Evolutionary conservation across 371 early-diverging fungal genomes (phyloP).

Genomic region (Apophysomyces sp.): DNA sequence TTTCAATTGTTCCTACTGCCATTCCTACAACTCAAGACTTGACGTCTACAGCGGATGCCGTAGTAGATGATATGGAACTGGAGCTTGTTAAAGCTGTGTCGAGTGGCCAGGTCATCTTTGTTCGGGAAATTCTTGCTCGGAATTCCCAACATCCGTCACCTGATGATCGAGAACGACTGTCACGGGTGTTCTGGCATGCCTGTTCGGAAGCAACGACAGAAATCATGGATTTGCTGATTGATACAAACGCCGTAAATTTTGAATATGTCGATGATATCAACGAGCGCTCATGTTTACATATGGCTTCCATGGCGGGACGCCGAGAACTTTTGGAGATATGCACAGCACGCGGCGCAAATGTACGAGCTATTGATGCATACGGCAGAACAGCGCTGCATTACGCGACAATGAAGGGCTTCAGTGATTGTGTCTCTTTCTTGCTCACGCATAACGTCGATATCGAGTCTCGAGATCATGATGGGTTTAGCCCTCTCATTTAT

Average conservation of each 20-base stretch:
- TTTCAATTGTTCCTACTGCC: conserved; percentile 18
- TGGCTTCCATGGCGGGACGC: conserved; percentile 81
- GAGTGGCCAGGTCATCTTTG: conserved; percentile 43
- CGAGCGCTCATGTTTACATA: conserved; percentile 87
- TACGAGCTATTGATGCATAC: conserved; percentile 80
- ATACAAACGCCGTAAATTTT: conserved; percentile 64
- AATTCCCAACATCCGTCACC: conserved; percentile 42
- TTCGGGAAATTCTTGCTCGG: conserved; percentile 63
- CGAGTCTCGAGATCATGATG: conserved; percentile 83
- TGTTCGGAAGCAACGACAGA: conserved; percentile 67
- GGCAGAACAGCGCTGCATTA: conserved; percentile 91
- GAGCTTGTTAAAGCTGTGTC: conserved; percentile 60
- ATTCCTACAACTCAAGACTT: conserved; percentile 6
- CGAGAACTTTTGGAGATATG: conserved; percentile 58
- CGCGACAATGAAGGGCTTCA: conserved; percentile 86
- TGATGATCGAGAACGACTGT: conserved; percentile 53
- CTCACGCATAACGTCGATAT: conserved; percentile 60
- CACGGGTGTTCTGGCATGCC: conserved; percentile 84
- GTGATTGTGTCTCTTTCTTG: conserved; percentile 68
- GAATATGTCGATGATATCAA: conserved; percentile 90
- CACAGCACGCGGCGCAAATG: conserved; percentile 59
- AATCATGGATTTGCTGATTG: conserved; percentile 64
- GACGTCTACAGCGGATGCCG: conserved; percentile 19
- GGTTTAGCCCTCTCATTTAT: conserved; percentile 82
- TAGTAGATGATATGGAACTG: conserved; percentile 62